Conservation (phyloP, 2,329 filamentous ascomycete genomes). For the Verruconis gallopava region DNA sequence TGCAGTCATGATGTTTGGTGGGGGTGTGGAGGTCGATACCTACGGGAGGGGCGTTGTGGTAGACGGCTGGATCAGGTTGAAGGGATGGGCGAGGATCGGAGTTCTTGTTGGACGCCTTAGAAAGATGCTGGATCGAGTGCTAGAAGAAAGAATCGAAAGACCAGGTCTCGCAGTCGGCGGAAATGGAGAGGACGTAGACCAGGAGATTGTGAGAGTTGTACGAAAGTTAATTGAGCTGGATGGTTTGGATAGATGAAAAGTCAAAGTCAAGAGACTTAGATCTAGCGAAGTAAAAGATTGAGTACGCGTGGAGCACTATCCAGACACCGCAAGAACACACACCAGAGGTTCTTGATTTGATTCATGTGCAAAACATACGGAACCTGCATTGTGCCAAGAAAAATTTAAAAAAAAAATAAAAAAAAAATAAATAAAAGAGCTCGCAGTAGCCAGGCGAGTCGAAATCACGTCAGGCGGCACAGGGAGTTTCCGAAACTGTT, state of each 20-base stretch:
- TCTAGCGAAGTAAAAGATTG: too few relatives aligned
- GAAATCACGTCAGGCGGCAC: too few relatives aligned
- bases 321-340: too few relatives aligned
- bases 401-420: too few relatives aligned
- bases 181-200: slow-evolving; percentile 30
- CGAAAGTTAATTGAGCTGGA: slow-evolving; percentile 77
- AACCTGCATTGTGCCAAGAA: too few relatives aligned
- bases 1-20: slow-evolving; percentile 76
- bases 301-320: too few relatives aligned
- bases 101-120: slow-evolving; percentile 74
- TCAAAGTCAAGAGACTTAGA: too few relatives aligned
- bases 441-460: too few relatives aligned
- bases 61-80: slow-evolving; percentile 75
- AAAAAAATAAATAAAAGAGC: too few relatives aligned
- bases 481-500: too few relatives aligned
- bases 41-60: slow-evolving; percentile 76
- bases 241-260: slow-evolving; percentile 56
- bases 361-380: too few relatives aligned
- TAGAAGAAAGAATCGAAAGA: slow-evolving; percentile 69
- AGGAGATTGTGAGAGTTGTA: slow-evolving; percentile 64
- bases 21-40: slow-evolving; percentile 74
- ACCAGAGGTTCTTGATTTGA: too few relatives aligned
- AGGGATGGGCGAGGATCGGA: slow-evolving; percentile 90
- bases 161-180: slow-evolving; percentile 38
- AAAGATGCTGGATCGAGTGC: slow-evolving; percentile 72